Evolutionary conservation across 192 early-diverging fungal genomes (phyloP), one percentile per base, ranked within the genome.

Genomic region (Helicostylum pulchrum): DNA sequence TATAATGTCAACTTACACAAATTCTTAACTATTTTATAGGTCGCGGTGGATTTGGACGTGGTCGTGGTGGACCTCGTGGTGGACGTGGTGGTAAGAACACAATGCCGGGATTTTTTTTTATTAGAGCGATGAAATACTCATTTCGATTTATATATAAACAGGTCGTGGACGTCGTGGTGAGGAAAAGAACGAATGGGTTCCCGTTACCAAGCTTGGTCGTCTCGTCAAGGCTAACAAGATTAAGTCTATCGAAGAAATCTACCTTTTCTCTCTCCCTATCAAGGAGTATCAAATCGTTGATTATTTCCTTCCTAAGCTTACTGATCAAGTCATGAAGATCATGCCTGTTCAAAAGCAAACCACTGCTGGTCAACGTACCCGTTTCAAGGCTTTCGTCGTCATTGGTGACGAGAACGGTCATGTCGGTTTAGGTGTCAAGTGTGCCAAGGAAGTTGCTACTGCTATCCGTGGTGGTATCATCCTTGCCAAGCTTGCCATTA

Each of bases 271-370:
- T 47, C 89, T 98, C 64, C 94, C 96, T 65, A 92, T 98, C 88
- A 98, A 98, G 90, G 96, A 98, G 83, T 98, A 91, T 90, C 96
- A 98, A 86, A 92, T 98, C 66, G 88, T 98, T 72, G 96, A 98
- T 78, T 82, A 80, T 77, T 95, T 98, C 89, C 81, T 98, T 48
- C 91, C 92, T 77, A 86, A 87, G 77, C 88, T 98, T 70, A 94
- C 94, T 91, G 96, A 98, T 82, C 92, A 98, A 85, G 96, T 98
- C 65, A 98, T 98, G 96, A 98, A 98, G 90, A 95, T 98, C 76
- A 96, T 94, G 85, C 96, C 96, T 61, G 96, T 98, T 70, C 96
- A 98, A 88, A 98, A 98, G 91, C 96, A 98, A 84, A 98, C 96
- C 78, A 90, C 92, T 80, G 96, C 96, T 71, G 96, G 96, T 90